Evolutionary conservation across 1,139 yeast genomes (phyloP), one percentile per base, ranked within the genome.

Genomic region (Suhomyces bokatorum): DNA sequence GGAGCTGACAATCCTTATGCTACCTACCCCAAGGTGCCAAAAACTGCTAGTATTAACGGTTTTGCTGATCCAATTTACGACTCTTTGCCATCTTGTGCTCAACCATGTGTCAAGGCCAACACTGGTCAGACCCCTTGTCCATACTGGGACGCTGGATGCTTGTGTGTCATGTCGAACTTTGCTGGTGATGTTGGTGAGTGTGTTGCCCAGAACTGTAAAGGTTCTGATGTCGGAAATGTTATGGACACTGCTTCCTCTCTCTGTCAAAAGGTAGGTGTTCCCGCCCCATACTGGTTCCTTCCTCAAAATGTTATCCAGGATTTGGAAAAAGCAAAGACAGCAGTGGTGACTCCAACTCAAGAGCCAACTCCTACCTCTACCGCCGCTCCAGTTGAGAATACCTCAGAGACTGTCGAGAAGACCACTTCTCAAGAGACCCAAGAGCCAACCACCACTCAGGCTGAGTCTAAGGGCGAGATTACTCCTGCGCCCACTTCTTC

Each of bases 81-180:
- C 42, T 47, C 51, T 11, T 60, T 73, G 32, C 80, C 81, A 29
- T 49, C 58, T 3, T 77, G 81, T 60, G 81, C 80, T 37, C 57
- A 68, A 53, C 53, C 56, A 1, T 75, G 80, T 65, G 58, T 58
- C 46, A 60, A 62, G 43, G 51, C 32, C 24, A 37, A 50, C 29
- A 58, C 63, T 43, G 58, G 57, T 14, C 56, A 56, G 40, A 70
- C 76, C 11, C 77, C 76, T 37, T 76, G 81, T 56, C 80, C 81
- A 39, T 73, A 74, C 65, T 75, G 80, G 80, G 81, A 76, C 53
- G 69, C 80, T 34, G 81, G 81, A 5, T 76, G 81, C 58, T 66
- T 75, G 54, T 76, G 81, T 62, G 77, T 74, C 32, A 75, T 76
- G 77, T 69, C 75, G 11, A 68, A 63, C 47, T 75, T 73, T 71